Base-by-base conservation (phyloP, 768 basidiomycete genomes). In the Candolleomyces efflorescens region DNA sequence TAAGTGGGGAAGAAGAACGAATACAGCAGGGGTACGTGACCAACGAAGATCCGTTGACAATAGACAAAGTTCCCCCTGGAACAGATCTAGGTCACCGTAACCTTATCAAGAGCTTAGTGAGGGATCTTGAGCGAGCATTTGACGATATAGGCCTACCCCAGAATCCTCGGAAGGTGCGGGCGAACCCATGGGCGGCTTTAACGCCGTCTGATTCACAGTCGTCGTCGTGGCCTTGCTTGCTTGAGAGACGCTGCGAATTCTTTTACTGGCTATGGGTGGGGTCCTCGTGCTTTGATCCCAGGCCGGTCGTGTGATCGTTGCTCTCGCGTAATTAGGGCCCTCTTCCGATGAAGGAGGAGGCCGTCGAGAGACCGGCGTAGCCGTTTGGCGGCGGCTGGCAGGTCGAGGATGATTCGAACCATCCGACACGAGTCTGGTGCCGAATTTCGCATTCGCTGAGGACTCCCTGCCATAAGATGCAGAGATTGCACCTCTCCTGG, bases 401-500 rank as follows among this genome's bases (percentile, higher is more conserved):
- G 89, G 82, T 27, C 90, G 85, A 13, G 67, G 63, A 47, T 71
- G 75, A 7, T 69, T 70, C 2, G 78, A 71, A 43, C 90, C 87
- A 48, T 77, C 81, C 22, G 89, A 83, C 47, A 95, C 75, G 38
- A 95, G 76, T 17, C 94, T 84, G 43, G 85, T 83, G 20, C 92
- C 94, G 72, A 97, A 96, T 71, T 97, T 97, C 59, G 94, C 94
- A 65, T 94, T 91, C 17, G 91, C 92, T 53, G 89, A 90, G 7
- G 90, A 92, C 71, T 91, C 88, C 53, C 90, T 79, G 9, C 82
- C 86, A 63, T 90, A 91, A 12, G 86, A 81, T 17, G 84, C 79
- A 13, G 74, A 64, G 24, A 71, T 71, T 26, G 71, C 76, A 11
- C 76, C 72, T 69, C 78, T 67, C 60, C 83, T 63, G 64, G 79